phyloP scores from a whole-genome alignment of 768 basidiomycete species.

The Tulasnella sp. region DNA sequence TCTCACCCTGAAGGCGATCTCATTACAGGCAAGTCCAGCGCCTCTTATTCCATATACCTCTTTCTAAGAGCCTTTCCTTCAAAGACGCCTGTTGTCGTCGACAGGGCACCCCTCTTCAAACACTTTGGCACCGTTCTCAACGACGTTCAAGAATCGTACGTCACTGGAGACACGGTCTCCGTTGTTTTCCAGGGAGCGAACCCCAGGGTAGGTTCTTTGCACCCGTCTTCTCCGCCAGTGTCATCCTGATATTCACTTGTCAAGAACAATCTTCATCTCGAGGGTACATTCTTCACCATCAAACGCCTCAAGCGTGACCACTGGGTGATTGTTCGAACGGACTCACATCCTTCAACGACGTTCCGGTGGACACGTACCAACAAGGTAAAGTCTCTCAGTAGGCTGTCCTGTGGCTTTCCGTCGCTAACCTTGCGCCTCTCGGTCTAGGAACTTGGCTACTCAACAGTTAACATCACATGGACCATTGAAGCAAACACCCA shows the following conservation, averaged over 20 bases:
- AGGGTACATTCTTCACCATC: constrained; percentile 58
- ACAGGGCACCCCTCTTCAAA: constrained; percentile 42
- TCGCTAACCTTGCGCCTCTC: not conserved
- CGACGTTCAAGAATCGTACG: constrained; percentile 39
- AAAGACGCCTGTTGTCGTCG: constrained; percentile 46
- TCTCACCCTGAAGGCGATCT: constrained; percentile 52
- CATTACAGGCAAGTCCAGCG: constrained; percentile 39
- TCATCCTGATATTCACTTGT: not conserved
- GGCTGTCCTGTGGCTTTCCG: not conserved
- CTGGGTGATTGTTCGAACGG: constrained; percentile 52
- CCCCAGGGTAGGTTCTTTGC: constrained; percentile 43
- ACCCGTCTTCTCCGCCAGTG: not conserved
- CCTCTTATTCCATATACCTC: not conserved
- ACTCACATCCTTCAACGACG: constrained; percentile 67
- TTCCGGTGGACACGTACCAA: constrained; percentile 52
- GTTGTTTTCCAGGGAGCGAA: constrained; percentile 65
- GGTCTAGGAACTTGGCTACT: constrained; percentile 42
- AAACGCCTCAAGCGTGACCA: constrained; percentile 38
- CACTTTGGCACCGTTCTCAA: constrained; percentile 48
- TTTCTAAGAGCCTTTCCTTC: not conserved
- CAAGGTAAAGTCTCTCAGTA: constrained; percentile 27
- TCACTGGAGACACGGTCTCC: constrained; percentile 43
- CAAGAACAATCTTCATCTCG: constrained; percentile 66
- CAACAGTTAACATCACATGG: constrained; percentile 57
- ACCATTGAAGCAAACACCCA: constrained; percentile 41